Evolutionary conservation across 75 land plant genomes (phyloP).

Genomic region (Ceratopteris richardii): DNA sequence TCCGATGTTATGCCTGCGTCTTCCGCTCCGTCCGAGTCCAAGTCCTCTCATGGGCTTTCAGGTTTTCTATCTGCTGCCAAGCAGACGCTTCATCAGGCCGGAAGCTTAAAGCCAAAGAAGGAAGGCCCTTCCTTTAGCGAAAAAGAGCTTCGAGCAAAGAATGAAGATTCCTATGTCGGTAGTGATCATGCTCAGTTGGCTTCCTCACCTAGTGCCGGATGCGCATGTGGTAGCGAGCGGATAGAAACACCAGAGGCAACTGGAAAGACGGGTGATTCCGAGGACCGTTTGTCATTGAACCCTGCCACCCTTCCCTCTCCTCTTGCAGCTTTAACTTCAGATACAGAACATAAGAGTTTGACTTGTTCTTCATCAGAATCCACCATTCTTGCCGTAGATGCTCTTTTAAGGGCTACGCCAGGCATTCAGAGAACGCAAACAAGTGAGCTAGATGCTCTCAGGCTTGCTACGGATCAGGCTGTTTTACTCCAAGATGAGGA

Average conservation of each 20-base stretch:
- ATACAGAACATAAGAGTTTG: no score
- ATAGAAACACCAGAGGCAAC: no score
- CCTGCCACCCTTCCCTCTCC: no score
- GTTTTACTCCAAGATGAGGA: slow-evolving; percentile 35
- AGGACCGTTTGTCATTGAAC: no score
- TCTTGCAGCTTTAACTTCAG: no score
- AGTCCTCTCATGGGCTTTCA: slow-evolving; percentile 1
- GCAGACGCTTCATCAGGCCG: neutral
- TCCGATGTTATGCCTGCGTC: neutral
- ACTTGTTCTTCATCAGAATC: neutral
- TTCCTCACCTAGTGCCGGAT: no score
- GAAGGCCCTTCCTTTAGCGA: neutral
- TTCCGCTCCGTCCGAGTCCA: neutral
- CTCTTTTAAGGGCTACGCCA: slow-evolving; percentile 1
- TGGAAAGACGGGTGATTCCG: no score
- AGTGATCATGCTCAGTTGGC: no score
- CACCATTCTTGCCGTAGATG: neutral
- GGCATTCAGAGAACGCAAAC: neutral
- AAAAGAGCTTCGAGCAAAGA: neutral
- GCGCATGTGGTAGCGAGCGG: no score
- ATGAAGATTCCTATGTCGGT: neutral
- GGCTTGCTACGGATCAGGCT: neutral
- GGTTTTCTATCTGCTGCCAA: neutral
- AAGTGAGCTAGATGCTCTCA: neutral
- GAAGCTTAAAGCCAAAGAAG: neutral